A percentile compares a stretch with the other conserved stretches of the same genome.
These are phyloP conservation scores for Gleditsia sinensis DNA, from an alignment of 306 rosid genomes.

Conservation along the genomic window DNA sequence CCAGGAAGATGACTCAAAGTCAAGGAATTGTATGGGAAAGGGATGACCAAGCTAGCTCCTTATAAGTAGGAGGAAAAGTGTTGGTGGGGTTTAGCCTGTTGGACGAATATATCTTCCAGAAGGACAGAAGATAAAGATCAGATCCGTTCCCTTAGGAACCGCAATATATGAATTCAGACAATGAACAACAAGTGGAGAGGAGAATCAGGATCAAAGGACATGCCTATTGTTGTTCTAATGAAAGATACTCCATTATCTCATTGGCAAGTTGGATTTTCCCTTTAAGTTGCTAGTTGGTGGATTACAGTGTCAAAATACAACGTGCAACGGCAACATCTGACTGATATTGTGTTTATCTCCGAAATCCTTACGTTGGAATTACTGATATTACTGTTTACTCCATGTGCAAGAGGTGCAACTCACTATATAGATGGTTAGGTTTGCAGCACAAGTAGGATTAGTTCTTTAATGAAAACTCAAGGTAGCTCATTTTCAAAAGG, in stretches of 20 bases:
- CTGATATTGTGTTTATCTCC: conserved; percentile 11
- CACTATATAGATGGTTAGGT: background rate
- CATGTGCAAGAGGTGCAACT: background rate
- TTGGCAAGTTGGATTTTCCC: conserved; percentile 26
- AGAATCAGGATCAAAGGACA: conserved; percentile 51
- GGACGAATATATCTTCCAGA: conserved; percentile 58
- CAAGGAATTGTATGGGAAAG: conserved; percentile 37
- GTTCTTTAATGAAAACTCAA: background rate
- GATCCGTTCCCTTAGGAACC: conserved; percentile 55
- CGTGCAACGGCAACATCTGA: conserved; percentile 14
- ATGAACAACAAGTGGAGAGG: conserved; percentile 41
- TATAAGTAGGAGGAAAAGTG: conserved; percentile 51
- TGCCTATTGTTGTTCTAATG: conserved; percentile 28
- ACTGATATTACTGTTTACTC: background rate
- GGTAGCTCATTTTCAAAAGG: background rate
- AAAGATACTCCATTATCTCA: conserved; percentile 39
- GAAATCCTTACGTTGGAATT: background rate
- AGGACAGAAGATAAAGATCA: conserved; percentile 51
- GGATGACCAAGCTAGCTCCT: conserved; percentile 37
- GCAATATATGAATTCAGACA: conserved; percentile 40
- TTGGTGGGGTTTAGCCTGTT: conserved; percentile 50
- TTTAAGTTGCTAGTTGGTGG: conserved; percentile 36
- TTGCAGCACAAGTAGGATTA: background rate
- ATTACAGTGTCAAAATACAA: conserved; percentile 28
- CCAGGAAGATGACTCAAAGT: conserved; percentile 24